Evolutionary conservation across 2,329 filamentous ascomycete species (phyloP).

Genomic region (Aspergillus persii): DNA sequence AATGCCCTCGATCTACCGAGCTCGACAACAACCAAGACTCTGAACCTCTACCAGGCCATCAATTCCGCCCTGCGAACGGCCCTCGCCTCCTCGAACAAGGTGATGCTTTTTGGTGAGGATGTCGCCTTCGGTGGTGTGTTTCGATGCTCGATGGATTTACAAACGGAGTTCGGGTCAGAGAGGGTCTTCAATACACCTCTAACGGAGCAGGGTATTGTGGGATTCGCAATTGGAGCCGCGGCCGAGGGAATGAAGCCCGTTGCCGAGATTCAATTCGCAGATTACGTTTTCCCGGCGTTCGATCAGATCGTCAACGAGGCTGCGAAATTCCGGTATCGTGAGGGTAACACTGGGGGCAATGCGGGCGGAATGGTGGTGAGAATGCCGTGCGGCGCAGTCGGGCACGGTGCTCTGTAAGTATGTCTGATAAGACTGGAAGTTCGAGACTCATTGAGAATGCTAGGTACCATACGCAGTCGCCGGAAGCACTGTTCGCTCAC

Average conservation of each 20-base stretch:
- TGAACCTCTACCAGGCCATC: constrained; percentile 92
- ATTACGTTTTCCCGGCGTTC: constrained; percentile 90
- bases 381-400: constrained; percentile 88
- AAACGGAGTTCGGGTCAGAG: constrained; percentile 80
- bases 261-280: constrained; percentile 93
- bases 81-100: constrained; percentile 76
- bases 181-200: constrained; percentile 96
- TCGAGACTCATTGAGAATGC: background rate
- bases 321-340: constrained; percentile 79
- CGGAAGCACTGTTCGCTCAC: constrained; percentile 84
- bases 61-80: constrained; percentile 85
- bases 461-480: constrained; percentile 80
- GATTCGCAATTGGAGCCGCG: constrained; percentile 86
- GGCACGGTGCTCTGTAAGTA: constrained; percentile 72
- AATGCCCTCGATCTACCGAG: constrained; percentile 70
- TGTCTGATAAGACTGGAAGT: background rate
- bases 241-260: constrained; percentile 90
- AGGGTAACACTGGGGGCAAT: constrained; percentile 62
- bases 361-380: constrained; percentile 79
- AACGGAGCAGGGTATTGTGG: constrained; percentile 89
- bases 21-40: constrained; percentile 71
- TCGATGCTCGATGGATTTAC: constrained; percentile 85
- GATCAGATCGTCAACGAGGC: constrained; percentile 94
- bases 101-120: constrained; percentile 92
- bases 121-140: constrained; percentile 97